Percentiles rank a stretch among this genome's conserved stretches.
These are phyloP conservation scores for Candida loeiensis DNA, from an alignment of 805 yeast genomes.

Conservation along the genomic window DNA sequence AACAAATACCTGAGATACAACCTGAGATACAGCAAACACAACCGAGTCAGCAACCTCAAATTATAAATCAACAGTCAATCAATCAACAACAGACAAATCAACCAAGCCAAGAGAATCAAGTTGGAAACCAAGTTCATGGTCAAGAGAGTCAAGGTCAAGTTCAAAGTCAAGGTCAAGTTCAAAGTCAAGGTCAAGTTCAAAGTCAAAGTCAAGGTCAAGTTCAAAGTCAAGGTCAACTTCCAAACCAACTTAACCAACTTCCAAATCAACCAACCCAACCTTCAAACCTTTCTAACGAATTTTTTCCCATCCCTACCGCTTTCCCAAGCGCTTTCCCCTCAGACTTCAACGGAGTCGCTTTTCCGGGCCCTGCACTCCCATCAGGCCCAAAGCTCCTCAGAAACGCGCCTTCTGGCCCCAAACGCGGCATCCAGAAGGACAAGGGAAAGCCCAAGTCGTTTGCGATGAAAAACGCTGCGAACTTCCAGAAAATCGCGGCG, in stretches of 20 bases:
- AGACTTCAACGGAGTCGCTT: slow-evolving; percentile 7
- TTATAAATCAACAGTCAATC: too few species aligned
- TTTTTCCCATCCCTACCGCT: slow-evolving; percentile 1
- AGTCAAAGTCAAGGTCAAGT: too few species aligned
- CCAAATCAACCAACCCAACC: neutral
- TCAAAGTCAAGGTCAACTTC: neutral
- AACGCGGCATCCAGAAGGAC: slow-evolving; percentile 24
- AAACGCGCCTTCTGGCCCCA: slow-evolving; percentile 5
- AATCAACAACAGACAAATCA: neutral
- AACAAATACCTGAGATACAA: neutral
- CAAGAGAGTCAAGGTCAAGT: too few species aligned
- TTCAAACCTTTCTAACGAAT: too few species aligned
- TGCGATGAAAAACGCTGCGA: slow-evolving; percentile 38
- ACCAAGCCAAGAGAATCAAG: too few species aligned
- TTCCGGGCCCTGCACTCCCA: slow-evolving; percentile 8
- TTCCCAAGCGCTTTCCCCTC: slow-evolving; percentile 8
- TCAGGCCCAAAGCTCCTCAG: slow-evolving; percentile 13
- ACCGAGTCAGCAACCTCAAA: neutral
- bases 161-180: too few species aligned
- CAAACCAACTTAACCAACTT: neutral
- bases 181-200: too few species aligned
- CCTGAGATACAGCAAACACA: neutral
- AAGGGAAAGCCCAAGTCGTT: slow-evolving; percentile 19
- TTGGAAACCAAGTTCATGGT: too few species aligned
- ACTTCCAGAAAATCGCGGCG: slow-evolving; percentile 41